phyloP scores from a whole-genome alignment of 148 eudicot species.

The Vaccinium myrtillus region DNA sequence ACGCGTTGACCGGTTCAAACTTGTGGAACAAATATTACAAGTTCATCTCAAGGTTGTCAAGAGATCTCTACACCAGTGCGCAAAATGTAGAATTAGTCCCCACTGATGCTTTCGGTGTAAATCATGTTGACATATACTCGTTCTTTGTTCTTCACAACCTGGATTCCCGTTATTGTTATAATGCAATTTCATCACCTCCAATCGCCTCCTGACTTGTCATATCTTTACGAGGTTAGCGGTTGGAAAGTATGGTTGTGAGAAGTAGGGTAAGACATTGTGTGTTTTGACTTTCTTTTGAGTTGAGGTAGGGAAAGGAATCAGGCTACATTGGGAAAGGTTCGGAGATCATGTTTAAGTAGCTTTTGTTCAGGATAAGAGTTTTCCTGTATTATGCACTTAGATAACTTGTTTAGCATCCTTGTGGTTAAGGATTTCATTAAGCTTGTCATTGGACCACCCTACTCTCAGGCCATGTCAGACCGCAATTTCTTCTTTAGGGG shows the following conservation, averaged over 20 bases:
- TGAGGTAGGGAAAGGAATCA: not conserved
- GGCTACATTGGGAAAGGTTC: not conserved
- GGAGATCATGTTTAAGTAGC: not conserved
- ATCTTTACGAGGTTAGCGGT: not conserved
- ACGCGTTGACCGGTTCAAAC: not conserved
- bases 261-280: not conserved
- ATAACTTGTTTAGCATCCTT: not conserved
- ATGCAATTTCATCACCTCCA: not conserved
- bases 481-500: not conserved
- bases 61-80: not conserved
- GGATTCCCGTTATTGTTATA: not conserved
- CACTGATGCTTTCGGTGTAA: not conserved
- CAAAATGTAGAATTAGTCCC: not conserved
- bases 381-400: not conserved
- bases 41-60: not conserved
- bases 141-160: not conserved
- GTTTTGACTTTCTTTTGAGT: not conserved
- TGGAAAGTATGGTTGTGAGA: not conserved
- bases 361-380: not conserved
- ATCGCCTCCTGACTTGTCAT: not conserved
- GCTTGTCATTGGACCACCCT: not conserved
- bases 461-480: not conserved
- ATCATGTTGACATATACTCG: not conserved
- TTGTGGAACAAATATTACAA: not conserved
- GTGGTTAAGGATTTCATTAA: not conserved